These are phyloP conservation scores for Pseudogymnoascus sp. DNA, from an alignment of 2,329 filamentous ascomycete species.

Conservation along the genomic window DNA sequence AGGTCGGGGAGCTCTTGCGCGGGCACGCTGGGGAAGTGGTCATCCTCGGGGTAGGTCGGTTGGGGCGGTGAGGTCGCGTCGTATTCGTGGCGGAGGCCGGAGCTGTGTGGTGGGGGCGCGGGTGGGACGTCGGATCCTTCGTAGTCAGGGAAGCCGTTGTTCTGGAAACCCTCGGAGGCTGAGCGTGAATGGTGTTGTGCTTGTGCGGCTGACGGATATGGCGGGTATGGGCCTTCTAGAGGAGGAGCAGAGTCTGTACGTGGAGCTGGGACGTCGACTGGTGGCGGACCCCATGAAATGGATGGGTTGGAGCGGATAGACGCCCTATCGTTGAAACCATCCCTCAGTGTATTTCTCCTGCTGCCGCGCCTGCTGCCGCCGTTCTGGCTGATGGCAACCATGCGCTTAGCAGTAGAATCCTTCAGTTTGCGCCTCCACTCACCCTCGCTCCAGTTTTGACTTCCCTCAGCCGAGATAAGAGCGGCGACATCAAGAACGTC, in stretches of 20 bases:
- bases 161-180: slow-evolving; percentile 25
- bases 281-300: slow-evolving; percentile 19
- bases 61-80: background rate
- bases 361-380: slow-evolving; percentile 43
- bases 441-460: slow-evolving; percentile 67
- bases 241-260: slow-evolving; percentile 46
- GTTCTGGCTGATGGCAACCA: slow-evolving; percentile 52
- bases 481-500: slow-evolving; percentile 78
- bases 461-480: slow-evolving; percentile 71
- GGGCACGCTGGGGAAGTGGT: slow-evolving; percentile 39
- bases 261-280: slow-evolving; percentile 15
- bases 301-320: slow-evolving; percentile 46
- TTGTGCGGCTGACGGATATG: background rate
- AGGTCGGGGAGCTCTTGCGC: slow-evolving; percentile 46
- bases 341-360: slow-evolving; percentile 44
- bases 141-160: slow-evolving; percentile 16
- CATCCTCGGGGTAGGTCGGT: slow-evolving; percentile 30
- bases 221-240: background rate
- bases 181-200: slow-evolving; percentile 17
- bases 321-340: slow-evolving; percentile 49
- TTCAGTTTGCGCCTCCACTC: slow-evolving; percentile 89
- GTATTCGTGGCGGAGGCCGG: background rate
- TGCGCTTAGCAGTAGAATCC: slow-evolving; percentile 72
- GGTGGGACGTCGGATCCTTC: slow-evolving; percentile 21
- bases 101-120: slow-evolving; percentile 22